phyloP scores from a whole-genome alignment of 306 rosid species.

The Biancaea sappan region DNA sequence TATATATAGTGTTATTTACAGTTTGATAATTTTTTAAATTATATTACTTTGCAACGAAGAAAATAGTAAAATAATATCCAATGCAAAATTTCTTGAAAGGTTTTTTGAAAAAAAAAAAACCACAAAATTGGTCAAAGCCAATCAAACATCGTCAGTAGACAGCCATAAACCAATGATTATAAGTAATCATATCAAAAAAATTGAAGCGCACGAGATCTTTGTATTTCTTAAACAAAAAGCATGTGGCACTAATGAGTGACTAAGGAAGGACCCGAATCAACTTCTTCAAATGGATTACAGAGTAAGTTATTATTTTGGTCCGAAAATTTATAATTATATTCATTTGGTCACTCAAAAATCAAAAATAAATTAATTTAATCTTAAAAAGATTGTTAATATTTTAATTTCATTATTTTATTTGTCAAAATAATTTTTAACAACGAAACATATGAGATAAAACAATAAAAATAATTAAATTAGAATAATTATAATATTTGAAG shows the following conservation, averaged over 20 bases:
- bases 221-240: conserved; percentile 3
- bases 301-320: neutral
- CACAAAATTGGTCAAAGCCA: conserved; percentile 12
- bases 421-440: too few species aligned
- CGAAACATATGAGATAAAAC: too few species aligned
- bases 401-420: too few species aligned
- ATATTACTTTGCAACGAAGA: neutral
- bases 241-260: neutral
- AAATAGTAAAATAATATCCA: neutral
- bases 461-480: too few species aligned
- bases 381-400: too few species aligned
- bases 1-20: too few species aligned
- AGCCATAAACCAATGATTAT: conserved; percentile 33
- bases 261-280: neutral
- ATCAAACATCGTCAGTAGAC: conserved; percentile 24
- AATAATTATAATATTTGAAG: too few species aligned
- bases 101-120: neutral
- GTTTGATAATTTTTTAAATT: neutral
- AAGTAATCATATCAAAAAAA: neutral
- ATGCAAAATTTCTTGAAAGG: neutral
- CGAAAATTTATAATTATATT: too few species aligned
- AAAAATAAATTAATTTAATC: too few species aligned
- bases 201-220: neutral
- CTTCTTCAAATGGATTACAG: neutral
- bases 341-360: too few species aligned